A percentile compares a stretch with the other conserved stretches of the same genome.
Evolutionary conservation across 495 filamentous ascomycete species (phyloP).

Genomic region (Aspergillus funiculosus): DNA sequence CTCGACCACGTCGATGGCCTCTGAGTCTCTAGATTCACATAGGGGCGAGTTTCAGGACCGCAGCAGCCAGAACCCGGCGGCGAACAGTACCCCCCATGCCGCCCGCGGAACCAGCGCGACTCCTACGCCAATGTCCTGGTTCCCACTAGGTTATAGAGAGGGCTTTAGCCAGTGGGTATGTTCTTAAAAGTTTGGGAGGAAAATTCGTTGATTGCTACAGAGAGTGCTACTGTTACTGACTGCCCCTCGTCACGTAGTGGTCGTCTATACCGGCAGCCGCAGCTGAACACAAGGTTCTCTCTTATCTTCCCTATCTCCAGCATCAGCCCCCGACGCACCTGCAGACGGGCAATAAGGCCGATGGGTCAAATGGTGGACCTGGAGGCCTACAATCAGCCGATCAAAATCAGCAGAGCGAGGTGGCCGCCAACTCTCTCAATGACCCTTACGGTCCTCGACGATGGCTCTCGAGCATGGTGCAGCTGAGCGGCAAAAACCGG

Average conservation of each 20-base stretch:
- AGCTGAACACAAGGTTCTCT: conserved; percentile 86
- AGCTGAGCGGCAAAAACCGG: conserved; percentile 77
- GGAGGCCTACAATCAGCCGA: conserved; percentile 39
- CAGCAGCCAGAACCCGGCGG: conserved; percentile 44
- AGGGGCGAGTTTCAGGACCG: conserved; percentile 27
- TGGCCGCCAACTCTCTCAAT: conserved; percentile 43
- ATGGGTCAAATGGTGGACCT: conserved; percentile 34
- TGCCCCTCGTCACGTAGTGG: conserved; percentile 55
- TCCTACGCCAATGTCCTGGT: conserved; percentile 43
- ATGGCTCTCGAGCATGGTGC: conserved; percentile 81
- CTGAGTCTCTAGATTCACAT: conserved; percentile 34
- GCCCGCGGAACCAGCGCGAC: conserved; percentile 39
- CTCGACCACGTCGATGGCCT: conserved; percentile 36
- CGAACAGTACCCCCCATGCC: conserved; percentile 31
- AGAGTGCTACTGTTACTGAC: conserved; percentile 8
- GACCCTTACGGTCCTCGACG: conserved; percentile 83
- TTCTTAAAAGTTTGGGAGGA: conserved; percentile 14
- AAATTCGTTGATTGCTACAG: not conserved
- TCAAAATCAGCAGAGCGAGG: conserved; percentile 34
- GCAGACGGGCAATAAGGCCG: conserved; percentile 52
- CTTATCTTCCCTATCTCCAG: conserved; percentile 77
- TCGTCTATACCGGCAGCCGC: conserved; percentile 69
- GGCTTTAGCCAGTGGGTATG: conserved; percentile 88
- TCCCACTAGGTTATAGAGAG: conserved; percentile 87
- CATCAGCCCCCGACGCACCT: conserved; percentile 66